phyloP scores from a whole-genome alignment of 345 rosid species.

The Sisymbrium irio region DNA sequence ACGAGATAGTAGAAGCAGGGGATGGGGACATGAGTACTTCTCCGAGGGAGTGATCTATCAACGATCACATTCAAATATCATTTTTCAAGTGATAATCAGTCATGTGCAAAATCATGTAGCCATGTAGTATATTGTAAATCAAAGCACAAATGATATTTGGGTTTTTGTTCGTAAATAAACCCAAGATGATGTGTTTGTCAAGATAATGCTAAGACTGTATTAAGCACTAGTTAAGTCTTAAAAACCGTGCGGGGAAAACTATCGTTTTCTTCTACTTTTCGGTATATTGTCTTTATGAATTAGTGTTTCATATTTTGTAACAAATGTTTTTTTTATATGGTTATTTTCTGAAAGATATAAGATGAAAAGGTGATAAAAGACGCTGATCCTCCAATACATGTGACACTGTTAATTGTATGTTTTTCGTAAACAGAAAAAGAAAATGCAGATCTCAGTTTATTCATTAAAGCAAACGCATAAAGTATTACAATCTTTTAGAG shows the following conservation, averaged over 20 bases:
- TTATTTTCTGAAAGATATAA: background rate
- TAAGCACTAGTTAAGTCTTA: background rate
- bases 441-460: background rate
- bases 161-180: background rate
- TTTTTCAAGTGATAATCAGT: background rate
- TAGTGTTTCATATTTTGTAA: background rate
- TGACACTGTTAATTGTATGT: background rate
- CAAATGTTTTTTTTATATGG: no score
- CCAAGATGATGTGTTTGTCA: background rate
- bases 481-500: background rate
- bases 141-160: background rate
- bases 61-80: background rate
- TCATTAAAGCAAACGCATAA: slow-evolving; percentile 9
- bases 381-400: background rate
- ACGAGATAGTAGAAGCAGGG: background rate
- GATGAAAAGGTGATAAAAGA: background rate
- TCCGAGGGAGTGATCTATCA: background rate
- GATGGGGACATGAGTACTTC: background rate
- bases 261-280: background rate
- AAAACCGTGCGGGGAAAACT: background rate
- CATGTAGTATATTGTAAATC: background rate
- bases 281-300: background rate
- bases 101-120: background rate
- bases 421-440: background rate
- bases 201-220: background rate